Base-by-base conservation (phyloP, 2,329 filamentous ascomycete species). In the Fusarium miscanthi region DNA sequence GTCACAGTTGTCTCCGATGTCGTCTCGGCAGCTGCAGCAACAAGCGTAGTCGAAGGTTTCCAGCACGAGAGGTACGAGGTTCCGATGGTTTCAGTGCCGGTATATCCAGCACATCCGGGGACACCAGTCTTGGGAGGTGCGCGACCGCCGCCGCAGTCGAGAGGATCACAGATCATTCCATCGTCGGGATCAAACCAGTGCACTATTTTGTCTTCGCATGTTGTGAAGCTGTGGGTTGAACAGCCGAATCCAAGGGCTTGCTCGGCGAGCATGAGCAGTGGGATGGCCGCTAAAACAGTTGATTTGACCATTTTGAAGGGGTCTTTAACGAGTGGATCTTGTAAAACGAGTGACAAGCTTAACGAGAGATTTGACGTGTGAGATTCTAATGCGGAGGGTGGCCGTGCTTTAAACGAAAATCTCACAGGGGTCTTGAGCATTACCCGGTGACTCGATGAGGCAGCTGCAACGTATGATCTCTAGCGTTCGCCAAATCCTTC, bases 141-240 rank as follows among this genome's bases (percentile, higher is more conserved):
- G 51, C 84, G 82, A 19, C 87, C 87, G 51, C 87, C 87, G 35
- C 87, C 87, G 70, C 87, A 89, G 81, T 88, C 86, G 54, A 86
- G 81, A 68, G 84, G 76, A 19, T 83, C 81, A 80, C 87, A 89
- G 73, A 88, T 81, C 75, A 88, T 85, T 67, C 86, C 86, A 45
- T 81, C 86, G 48, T 80, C 83, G 1, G 87, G 87, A 31, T 87
- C 85, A 72, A 84, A 88, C 75, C 75, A 79, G 35, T 78, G 77
- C 2, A 76, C 76, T 30, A 78, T 78, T n/a, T 59, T 63, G 14
- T 78, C 76, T 3, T 66, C 58, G 46, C 73, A 75, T 30, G 56
- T 65, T 17, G 69, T 73, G 30, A n/a, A 75, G 27, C 66, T 75
- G 13, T 69, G 70, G 2, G 63, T 69, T 33, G 64, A 51, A 11